Conservation (phyloP, 2,329 filamentous ascomycete genomes). For the Neonectria coccinea region DNA sequence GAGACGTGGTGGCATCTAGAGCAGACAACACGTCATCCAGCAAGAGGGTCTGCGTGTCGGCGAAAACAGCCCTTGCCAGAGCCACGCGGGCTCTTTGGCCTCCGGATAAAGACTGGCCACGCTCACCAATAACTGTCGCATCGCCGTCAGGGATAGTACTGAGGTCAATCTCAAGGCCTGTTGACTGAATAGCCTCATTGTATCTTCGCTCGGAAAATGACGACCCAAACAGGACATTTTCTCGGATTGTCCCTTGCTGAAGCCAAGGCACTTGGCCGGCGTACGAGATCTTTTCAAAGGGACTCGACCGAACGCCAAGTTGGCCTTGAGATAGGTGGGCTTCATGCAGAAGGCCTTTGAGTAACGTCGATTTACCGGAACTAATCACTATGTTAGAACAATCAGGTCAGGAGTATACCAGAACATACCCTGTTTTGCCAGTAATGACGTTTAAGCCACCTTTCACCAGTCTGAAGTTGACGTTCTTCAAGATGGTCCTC, state of each 20-base stretch:
- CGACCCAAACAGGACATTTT: constrained; percentile 77
- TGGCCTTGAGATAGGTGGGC: constrained; percentile 60
- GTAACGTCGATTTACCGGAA: constrained; percentile 77
- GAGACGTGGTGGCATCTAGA: constrained; percentile 65
- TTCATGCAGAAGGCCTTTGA: constrained; percentile 71
- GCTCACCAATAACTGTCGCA: constrained; percentile 66
- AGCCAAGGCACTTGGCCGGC: constrained; percentile 76
- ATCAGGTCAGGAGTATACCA: not conserved
- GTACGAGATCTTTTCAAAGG: constrained; percentile 16
- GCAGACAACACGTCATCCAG: constrained; percentile 83
- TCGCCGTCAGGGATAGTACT: constrained; percentile 77
- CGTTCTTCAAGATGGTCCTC: constrained; percentile 65
- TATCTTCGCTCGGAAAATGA: constrained; percentile 74
- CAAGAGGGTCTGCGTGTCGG: constrained; percentile 50
- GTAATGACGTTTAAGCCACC: constrained; percentile 75
- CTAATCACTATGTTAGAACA: constrained; percentile 58
- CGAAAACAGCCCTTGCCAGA: constrained; percentile 41
- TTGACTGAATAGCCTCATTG: constrained; percentile 73
- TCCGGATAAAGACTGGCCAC: constrained; percentile 30
- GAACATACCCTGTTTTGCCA: constrained; percentile 52
- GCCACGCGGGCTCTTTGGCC: constrained; percentile 36
- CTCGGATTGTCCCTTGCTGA: constrained; percentile 77
- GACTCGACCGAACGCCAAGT: not conserved
- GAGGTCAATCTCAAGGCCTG: constrained; percentile 77
- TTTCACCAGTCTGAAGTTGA: constrained; percentile 71